Conservation (phyloP, 1,284 basidiomycete genomes). For the Ceratobasidium sp. region DNA sequence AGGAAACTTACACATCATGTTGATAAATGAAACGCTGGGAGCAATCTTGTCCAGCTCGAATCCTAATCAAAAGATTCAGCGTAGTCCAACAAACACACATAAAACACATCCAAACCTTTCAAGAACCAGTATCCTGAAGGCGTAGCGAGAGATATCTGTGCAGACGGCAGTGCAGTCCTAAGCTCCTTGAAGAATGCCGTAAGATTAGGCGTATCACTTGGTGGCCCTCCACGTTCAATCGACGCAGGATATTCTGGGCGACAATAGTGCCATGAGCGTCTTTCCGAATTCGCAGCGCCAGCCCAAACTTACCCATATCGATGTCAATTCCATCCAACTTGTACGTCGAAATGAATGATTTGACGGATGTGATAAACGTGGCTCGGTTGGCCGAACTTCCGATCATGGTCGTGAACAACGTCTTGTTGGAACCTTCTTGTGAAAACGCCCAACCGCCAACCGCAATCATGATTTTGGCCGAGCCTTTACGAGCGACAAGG, state of each 20-base stretch:
- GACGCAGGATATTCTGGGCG: conserved; percentile 23
- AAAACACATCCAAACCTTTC: not conserved
- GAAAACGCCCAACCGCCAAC: conserved; percentile 39
- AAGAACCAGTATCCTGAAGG: conserved; percentile 33
- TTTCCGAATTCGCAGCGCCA: not conserved
- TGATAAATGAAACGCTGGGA: conserved; percentile 24
- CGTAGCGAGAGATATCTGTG: conserved; percentile 25
- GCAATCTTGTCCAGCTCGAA: conserved; percentile 37
- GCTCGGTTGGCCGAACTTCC: conserved; percentile 26
- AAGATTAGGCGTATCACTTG: conserved; percentile 27
- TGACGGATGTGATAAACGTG: conserved; percentile 28
- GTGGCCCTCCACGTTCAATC: conserved; percentile 30
- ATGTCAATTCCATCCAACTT: conserved; percentile 34
- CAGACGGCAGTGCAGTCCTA: conserved; percentile 19
- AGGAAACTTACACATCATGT: conserved; percentile 30
- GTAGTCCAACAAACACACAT: not conserved
- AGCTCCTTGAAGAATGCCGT: conserved; percentile 34
- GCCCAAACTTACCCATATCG: conserved; percentile 7
- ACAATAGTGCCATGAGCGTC: not conserved
- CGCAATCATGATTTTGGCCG: conserved; percentile 25
- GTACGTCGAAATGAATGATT: conserved; percentile 27
- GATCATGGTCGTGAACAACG: conserved; percentile 29
- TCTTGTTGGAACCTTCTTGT: conserved; percentile 27
- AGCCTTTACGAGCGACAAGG: conserved; percentile 35
- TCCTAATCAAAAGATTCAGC: not conserved